phyloP scores from a whole-genome alignment of 495 filamentous ascomycete genomes.

The Xylaria venustula region DNA sequence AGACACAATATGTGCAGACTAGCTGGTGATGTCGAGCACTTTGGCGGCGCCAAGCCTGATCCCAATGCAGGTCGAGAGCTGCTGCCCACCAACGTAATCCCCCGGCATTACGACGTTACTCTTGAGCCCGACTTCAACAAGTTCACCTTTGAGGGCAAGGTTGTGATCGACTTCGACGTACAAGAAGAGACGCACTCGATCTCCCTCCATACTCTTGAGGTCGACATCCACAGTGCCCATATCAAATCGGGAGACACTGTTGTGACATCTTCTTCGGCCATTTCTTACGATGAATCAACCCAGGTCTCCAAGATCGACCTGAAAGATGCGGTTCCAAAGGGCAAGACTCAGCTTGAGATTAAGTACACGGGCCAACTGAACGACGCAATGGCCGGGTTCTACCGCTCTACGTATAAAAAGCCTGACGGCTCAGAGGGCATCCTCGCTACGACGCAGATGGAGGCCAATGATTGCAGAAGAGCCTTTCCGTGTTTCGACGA shows the following conservation, averaged over 20 bases:
- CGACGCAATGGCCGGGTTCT: slow-evolving; percentile 82
- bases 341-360: slow-evolving; percentile 64
- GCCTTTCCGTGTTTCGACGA: slow-evolving; percentile 81
- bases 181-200: slow-evolving; percentile 81
- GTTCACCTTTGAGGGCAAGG: slow-evolving; percentile 68
- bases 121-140: slow-evolving; percentile 71
- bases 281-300: slow-evolving; percentile 60
- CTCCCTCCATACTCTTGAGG: slow-evolving; percentile 81
- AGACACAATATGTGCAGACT: slow-evolving; percentile 57
- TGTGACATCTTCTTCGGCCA: slow-evolving; percentile 49
- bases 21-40: slow-evolving; percentile 41
- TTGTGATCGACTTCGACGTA: slow-evolving; percentile 76
- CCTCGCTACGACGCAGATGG: slow-evolving; percentile 79
- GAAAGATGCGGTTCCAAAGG: slow-evolving; percentile 56
- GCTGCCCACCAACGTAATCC: slow-evolving; percentile 62
- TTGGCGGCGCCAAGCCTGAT: slow-evolving; percentile 45
- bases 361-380: slow-evolving; percentile 68
- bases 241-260: slow-evolving; percentile 55
- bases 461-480: slow-evolving; percentile 72
- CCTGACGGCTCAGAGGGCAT: slow-evolving; percentile 60
- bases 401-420: slow-evolving; percentile 72
- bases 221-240: slow-evolving; percentile 76
- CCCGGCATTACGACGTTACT: slow-evolving; percentile 68
- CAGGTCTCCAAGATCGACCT: slow-evolving; percentile 67
- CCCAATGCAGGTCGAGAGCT: slow-evolving; percentile 51